Percentiles rank a stretch among this genome's conserved stretches.
phyloP scores from a whole-genome alignment of 257 asterid genomes.

The Eucommia ulmoides region DNA sequence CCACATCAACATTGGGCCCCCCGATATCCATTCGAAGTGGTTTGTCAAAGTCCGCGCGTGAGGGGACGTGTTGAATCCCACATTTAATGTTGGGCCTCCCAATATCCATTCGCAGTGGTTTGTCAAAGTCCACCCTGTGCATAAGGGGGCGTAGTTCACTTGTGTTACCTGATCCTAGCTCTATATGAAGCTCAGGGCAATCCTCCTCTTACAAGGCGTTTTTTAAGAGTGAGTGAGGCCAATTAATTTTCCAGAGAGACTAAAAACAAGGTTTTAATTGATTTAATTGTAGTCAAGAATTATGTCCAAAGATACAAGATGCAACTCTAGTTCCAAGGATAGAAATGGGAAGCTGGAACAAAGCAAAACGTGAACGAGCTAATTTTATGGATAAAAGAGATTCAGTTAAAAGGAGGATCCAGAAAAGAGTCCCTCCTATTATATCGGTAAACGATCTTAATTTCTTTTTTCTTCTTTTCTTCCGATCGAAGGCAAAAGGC shows the following conservation, averaged over 20 bases:
- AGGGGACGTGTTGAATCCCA: too few relatives aligned
- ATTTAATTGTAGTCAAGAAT: conserved; percentile 20
- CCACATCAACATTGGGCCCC: too few relatives aligned
- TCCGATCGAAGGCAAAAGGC: too few relatives aligned
- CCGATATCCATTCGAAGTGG: too few relatives aligned
- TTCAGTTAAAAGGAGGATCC: conserved; percentile 20
- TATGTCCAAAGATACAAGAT: conserved; percentile 24
- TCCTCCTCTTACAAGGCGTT: not conserved
- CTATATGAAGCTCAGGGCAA: not conserved
- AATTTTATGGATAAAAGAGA: conserved; percentile 22
- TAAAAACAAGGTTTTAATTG: conserved; percentile 6
- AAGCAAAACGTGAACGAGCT: conserved; percentile 42
- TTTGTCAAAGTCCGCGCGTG: too few relatives aligned
- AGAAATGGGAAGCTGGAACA: conserved; percentile 56
- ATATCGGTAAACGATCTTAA: conserved; percentile 29
- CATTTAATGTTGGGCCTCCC: too few relatives aligned
- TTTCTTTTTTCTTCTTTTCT: conserved; percentile 12
- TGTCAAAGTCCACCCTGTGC: too few relatives aligned
- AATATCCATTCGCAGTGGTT: too few relatives aligned
- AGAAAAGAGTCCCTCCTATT: conserved; percentile 21
- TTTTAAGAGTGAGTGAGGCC: not conserved
- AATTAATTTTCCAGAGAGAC: not conserved
- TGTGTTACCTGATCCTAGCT: not conserved
- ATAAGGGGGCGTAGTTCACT: not conserved
- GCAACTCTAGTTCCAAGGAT: conserved; percentile 24